phyloP scores from a whole-genome alignment of 2,329 filamentous ascomycete genomes.

The Zymoseptoria brevis region DNA sequence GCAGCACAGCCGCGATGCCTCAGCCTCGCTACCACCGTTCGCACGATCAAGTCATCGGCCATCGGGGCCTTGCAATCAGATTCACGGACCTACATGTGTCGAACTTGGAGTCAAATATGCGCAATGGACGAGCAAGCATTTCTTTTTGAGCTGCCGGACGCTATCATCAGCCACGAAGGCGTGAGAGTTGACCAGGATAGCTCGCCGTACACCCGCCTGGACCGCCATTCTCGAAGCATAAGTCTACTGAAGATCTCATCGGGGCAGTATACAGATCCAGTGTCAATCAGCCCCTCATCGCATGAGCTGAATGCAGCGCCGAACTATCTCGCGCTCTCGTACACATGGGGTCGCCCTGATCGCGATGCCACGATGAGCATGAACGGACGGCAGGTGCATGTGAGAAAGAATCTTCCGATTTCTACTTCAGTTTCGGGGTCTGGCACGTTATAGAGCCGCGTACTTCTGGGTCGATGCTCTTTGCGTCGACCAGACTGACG shows the following conservation, averaged over 20 bases:
- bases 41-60: neutral
- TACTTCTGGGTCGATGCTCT: conserved; percentile 18
- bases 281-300: neutral
- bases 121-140: neutral
- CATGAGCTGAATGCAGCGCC: neutral
- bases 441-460: no score
- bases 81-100: no score
- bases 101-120: neutral
- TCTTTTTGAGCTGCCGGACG: neutral
- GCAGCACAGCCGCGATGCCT: neutral
- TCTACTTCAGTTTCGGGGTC: neutral
- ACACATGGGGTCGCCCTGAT: conserved; percentile 1
- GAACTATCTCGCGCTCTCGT: conserved; percentile 2
- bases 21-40: neutral
- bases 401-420: conserved; percentile 11
- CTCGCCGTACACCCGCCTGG: no score
- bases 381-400: neutral
- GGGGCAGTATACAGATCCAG: neutral
- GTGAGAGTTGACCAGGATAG: neutral
- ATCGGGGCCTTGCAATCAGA: neutral
- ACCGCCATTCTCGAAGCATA: neutral
- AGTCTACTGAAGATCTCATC: neutral
- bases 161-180: neutral
- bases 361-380: neutral
- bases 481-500: conserved; percentile 30